A percentile compares a stretch with the other conserved stretches of the same genome.
Evolutionary conservation across 176 grass and related monocot genomes (phyloP).

Genomic region (Carex littledalei): DNA sequence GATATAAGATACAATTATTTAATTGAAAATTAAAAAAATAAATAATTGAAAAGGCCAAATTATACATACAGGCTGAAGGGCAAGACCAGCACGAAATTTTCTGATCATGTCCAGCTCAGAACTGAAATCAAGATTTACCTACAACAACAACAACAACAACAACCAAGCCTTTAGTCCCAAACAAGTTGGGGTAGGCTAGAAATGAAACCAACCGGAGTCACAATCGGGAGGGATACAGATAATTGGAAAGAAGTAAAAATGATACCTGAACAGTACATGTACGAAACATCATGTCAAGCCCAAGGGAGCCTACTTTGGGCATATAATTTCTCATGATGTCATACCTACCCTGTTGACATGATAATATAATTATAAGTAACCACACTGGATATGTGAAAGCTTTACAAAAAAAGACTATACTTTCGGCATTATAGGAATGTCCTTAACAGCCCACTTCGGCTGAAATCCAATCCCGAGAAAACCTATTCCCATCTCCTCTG

Average conservation of each 20-base stretch:
- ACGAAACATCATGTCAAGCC: slow-evolving; percentile 98
- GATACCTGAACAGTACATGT: slow-evolving; percentile 93
- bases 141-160: no score
- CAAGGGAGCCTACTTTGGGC: slow-evolving; percentile 98
- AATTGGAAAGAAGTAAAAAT: not conserved
- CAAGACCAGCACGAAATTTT: slow-evolving; percentile 79
- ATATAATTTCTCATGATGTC: slow-evolving; percentile 98
- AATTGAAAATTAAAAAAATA: not conserved
- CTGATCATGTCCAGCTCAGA: slow-evolving; percentile 95
- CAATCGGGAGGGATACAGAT: not conserved
- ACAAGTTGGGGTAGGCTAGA: no score
- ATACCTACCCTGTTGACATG: slow-evolving; percentile 58
- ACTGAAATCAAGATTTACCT: slow-evolving; percentile 99
- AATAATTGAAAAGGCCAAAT: not conserved
- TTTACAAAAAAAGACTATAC: slow-evolving; percentile 35
- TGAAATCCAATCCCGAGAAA: slow-evolving; percentile 99
- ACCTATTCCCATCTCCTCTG: slow-evolving; percentile 90
- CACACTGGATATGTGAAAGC: not conserved
- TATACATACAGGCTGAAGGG: slow-evolving; percentile 87
- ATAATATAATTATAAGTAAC: not conserved
- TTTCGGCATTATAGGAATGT: slow-evolving; percentile 97
- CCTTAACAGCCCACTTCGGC: slow-evolving; percentile 65
- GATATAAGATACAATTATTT: slow-evolving; percentile 23
- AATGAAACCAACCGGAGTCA: no score
- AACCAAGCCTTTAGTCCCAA: no score